Base-by-base conservation (phyloP, 352 stramenopile genomes). In the Pythium brassicae region DNA sequence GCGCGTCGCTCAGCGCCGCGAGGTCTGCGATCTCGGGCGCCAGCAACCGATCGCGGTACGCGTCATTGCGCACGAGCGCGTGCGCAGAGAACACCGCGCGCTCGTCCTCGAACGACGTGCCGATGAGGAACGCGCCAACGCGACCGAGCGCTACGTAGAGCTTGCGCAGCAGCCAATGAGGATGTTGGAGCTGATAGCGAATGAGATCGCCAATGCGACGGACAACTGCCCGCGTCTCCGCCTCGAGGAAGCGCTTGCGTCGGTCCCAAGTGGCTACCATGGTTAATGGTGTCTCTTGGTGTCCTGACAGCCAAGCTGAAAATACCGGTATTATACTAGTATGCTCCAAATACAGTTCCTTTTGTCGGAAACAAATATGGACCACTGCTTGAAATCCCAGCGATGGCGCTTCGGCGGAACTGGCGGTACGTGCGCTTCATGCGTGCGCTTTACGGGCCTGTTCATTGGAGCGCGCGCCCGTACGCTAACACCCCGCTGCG, bases 41-140 rank as follows among this genome's bases (percentile, higher is more conserved):
- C 11, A 86, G 68, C 37, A 89, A 51, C 4, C 79, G 72, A 34
- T 89, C 78, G 27, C 78, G 78, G 37, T 89, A 87, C 35, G 63
- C 63, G 55, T 89, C 78, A 40, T 86, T 83, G n/a, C 74, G 71
- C n/a, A 79, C 55, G 22, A 89, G 70, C 39, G 43, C 53, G 6
- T 14, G 15, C 43, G 74, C 78, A 55, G 74, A 76, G 51, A 89
- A 85, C 8, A 59, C 60, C 11, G 65, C 48, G 29, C 40, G 53
- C 37, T 86, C 74, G 57, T 86, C 76, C 43, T 75, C 63, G 51
- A 71, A 86, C 0, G 53, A 53, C 15, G 74, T 66, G 11, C 74
- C 78, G 22, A 85, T 29, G 44, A 86, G 54, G 53, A 81, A 71
- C 2, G 65, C 68, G 10, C 49, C 57, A n/a, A 48, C 55, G 32